Evolutionary conservation across 2,329 filamentous ascomycete genomes (phyloP).

Genomic region (Colletotrichum sidae): DNA sequence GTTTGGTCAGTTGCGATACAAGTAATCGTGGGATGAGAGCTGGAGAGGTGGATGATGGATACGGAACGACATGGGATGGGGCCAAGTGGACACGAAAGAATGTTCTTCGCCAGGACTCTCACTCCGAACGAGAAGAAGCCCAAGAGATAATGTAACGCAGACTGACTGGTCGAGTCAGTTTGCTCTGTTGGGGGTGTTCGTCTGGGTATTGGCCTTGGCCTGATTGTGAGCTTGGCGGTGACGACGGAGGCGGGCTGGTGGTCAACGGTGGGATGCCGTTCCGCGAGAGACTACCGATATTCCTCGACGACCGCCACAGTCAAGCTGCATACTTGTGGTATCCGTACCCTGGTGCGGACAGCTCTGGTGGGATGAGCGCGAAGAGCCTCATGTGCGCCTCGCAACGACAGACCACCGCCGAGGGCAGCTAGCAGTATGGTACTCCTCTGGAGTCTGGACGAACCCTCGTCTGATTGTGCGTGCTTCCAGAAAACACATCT

Average conservation of each 20-base stretch:
- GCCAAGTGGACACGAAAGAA: no score
- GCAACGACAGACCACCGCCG: neutral
- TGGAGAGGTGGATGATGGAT: no score
- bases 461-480: neutral
- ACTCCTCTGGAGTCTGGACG: neutral
- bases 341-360: no score
- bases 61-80: no score
- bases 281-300: neutral
- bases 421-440: neutral
- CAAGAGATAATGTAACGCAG: slow-evolving; percentile 24
- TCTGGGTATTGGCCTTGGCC: slow-evolving; percentile 36
- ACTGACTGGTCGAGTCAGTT: slow-evolving; percentile 30
- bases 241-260: slow-evolving; percentile 13
- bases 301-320: neutral
- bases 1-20: no score
- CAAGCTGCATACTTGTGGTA: neutral
- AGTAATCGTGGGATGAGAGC: no score
- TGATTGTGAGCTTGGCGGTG: slow-evolving; percentile 27
- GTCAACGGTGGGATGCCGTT: neutral
- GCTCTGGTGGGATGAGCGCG: neutral
- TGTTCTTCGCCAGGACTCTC: no score
- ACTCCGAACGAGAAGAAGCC: neutral
- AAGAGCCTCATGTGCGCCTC: slow-evolving; percentile 20
- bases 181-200: slow-evolving; percentile 6
- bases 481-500: slow-evolving; percentile 1